Conservation (phyloP, 2,329 filamentous ascomycete species). For the Neoscytalidium dimidiatum region DNA sequence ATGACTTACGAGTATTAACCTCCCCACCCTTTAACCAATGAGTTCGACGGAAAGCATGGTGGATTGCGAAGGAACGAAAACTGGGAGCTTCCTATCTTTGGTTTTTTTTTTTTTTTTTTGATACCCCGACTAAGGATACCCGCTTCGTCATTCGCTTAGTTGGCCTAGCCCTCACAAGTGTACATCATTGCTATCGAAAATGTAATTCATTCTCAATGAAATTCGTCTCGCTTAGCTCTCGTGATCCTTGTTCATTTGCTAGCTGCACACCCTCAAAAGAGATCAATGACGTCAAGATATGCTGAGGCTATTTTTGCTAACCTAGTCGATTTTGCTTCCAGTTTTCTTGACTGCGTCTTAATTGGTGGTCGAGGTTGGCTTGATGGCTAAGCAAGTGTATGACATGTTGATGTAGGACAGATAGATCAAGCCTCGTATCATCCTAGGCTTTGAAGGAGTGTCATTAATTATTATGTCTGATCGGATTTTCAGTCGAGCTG, state of each 20-base stretch:
- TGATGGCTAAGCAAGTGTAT: too few species aligned
- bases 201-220: background rate
- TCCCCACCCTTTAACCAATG: too few species aligned
- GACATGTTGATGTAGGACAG: too few species aligned
- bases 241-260: background rate
- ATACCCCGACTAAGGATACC: slow-evolving; percentile 10
- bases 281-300: background rate
- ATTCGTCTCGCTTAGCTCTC: background rate
- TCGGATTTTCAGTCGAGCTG: too few species aligned
- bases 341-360: too few species aligned
- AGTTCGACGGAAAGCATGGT: too few species aligned
- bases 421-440: too few species aligned
- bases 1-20: background rate
- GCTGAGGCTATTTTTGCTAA: background rate
- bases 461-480: too few species aligned
- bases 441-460: too few species aligned
- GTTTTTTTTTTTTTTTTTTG: background rate
- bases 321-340: too few species aligned
- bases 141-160: background rate
- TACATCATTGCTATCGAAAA: background rate
- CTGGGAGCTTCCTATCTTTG: too few species aligned
- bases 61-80: background rate
- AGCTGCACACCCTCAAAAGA: background rate
- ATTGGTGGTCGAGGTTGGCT: too few species aligned
- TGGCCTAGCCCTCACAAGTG: background rate